Conservation (phyloP, 164 flowering plant genomes). For the Nelumbo lutea region DNA sequence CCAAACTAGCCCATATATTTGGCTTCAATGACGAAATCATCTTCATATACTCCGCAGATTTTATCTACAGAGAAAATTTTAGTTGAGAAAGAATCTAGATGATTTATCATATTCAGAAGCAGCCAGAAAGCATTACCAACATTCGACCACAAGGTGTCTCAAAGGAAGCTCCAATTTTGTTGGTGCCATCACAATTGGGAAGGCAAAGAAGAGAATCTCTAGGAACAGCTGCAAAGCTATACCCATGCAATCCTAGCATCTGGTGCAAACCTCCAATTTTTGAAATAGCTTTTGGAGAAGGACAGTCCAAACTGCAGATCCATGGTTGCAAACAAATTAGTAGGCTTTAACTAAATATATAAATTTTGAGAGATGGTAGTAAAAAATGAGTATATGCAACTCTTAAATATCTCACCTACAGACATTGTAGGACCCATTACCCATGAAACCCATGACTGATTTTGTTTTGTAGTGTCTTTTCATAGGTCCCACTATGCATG, state of each 20-base stretch:
- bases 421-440: too few species aligned
- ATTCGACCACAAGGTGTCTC: constrained; percentile 75
- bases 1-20: constrained; percentile 65
- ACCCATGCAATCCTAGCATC: constrained; percentile 58
- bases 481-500: too few species aligned
- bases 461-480: too few species aligned
- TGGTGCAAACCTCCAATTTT: constrained; percentile 65
- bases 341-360: background rate
- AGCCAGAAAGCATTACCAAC: constrained; percentile 35
- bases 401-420: too few species aligned
- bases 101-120: background rate
- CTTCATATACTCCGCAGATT: constrained; percentile 65
- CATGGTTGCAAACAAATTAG: background rate
- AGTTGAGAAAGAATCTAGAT: constrained; percentile 1
- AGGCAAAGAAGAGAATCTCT: constrained; percentile 69
- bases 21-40: constrained; percentile 71
- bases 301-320: constrained; percentile 57
- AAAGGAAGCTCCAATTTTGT: constrained; percentile 73
- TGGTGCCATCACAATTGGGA: constrained; percentile 49
- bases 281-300: constrained; percentile 52
- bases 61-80: constrained; percentile 37
- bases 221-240: constrained; percentile 55
- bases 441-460: too few species aligned
- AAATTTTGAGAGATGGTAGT: background rate
- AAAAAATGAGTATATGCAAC: too few species aligned